These are phyloP conservation scores for Aspergillus ostianus DNA, from an alignment of 495 filamentous ascomycete species.

Conservation along the genomic window DNA sequence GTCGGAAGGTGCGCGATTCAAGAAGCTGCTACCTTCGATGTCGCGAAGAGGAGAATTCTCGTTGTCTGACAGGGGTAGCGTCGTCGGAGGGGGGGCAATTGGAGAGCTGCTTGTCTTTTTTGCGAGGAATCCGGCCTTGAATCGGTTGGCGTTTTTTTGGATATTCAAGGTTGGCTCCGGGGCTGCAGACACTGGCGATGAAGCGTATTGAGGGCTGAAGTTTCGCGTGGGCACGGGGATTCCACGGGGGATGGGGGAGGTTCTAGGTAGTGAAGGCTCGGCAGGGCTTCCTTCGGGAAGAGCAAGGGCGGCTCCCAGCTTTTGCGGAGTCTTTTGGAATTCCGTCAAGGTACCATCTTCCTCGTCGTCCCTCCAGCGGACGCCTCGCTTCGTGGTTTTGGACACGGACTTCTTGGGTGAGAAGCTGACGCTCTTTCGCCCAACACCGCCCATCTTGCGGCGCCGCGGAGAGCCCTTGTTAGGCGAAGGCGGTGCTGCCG, in stretches of 20 bases:
- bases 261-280: constrained; percentile 40
- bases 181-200: constrained; percentile 30
- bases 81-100: constrained; percentile 55
- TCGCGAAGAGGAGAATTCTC: constrained; percentile 66
- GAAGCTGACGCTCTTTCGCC: constrained; percentile 78
- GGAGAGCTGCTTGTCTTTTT: constrained; percentile 70
- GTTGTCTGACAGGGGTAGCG: constrained; percentile 57
- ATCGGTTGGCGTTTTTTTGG: constrained; percentile 63
- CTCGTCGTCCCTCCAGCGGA: constrained; percentile 92
- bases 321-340: constrained; percentile 83
- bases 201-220: constrained; percentile 30
- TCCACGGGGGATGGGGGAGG: constrained; percentile 47
- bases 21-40: constrained; percentile 58
- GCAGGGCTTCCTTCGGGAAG: constrained; percentile 50
- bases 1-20: constrained; percentile 53
- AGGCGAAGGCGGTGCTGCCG: constrained; percentile 48
- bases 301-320: constrained; percentile 39
- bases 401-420: constrained; percentile 75
- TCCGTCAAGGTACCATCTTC: constrained; percentile 81
- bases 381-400: constrained; percentile 65
- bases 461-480: constrained; percentile 76
- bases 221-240: constrained; percentile 42
- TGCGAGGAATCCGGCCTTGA: constrained; percentile 87
- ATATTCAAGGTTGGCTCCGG: constrained; percentile 37
- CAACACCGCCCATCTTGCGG: constrained; percentile 59